phyloP scores from a whole-genome alignment of 2,329 filamentous ascomycete genomes.

The Pseudocercospora fuligena region DNA sequence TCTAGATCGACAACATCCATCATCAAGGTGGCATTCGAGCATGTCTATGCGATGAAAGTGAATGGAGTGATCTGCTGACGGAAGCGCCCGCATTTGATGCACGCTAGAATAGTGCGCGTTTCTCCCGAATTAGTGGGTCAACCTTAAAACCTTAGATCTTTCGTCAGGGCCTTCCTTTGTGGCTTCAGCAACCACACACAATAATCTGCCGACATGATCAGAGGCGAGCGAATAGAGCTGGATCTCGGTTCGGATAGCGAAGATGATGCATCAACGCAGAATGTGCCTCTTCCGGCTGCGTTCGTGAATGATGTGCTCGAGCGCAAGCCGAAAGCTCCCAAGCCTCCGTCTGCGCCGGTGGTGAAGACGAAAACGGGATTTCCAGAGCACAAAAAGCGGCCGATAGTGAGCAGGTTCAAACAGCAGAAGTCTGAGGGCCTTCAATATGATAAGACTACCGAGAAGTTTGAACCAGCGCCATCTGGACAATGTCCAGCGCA shows the following conservation, averaged over 20 bases:
- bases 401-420: constrained; percentile 77
- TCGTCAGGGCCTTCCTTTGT: neutral
- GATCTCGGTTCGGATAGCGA: constrained; percentile 58
- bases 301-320: constrained; percentile 81
- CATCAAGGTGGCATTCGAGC: neutral
- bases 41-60: neutral
- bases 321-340: constrained; percentile 63
- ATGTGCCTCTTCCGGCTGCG: constrained; percentile 31
- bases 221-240: constrained; percentile 65
- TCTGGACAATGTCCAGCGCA: neutral
- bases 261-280: constrained; percentile 21
- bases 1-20: neutral
- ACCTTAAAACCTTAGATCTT: constrained; percentile 8
- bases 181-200: constrained; percentile 12
- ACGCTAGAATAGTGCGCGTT: neutral
- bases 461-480: neutral
- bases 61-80: neutral
- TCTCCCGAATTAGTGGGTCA: neutral
- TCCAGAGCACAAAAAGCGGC: constrained; percentile 83
- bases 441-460: neutral
- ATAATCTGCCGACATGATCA: constrained; percentile 43
- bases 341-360: constrained; percentile 67
- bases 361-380: constrained; percentile 70
- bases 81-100: neutral
- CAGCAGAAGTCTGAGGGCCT: constrained; percentile 53